Conservation (phyloP, 805 yeast genomes). For the Metschnikowia henanensis region DNA sequence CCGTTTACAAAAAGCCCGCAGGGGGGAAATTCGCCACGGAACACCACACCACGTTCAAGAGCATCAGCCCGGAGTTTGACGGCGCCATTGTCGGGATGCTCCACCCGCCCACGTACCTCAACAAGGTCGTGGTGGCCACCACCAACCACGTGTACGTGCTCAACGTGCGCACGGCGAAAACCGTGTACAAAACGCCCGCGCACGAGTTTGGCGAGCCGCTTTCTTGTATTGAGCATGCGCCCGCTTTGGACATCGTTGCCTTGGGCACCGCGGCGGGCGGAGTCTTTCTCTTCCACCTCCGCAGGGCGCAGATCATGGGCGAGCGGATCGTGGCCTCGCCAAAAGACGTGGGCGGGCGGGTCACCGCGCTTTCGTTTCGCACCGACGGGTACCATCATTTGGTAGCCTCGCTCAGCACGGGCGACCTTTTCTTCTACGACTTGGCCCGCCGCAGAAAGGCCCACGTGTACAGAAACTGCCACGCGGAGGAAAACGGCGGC, state of each 20-base stretch:
- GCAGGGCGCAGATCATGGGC: conserved; percentile 54
- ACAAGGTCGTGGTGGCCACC: conserved; percentile 86
- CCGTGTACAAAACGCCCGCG: conserved; percentile 53
- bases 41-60: conserved; percentile 60
- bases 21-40: conserved; percentile 55
- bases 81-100: conserved; percentile 69
- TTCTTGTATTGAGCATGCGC: conserved; percentile 76
- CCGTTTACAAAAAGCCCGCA: conserved; percentile 52
- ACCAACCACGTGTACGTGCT: conserved; percentile 56
- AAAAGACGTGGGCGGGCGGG: conserved; percentile 36
- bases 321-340: conserved; percentile 49
- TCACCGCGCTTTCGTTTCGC: conserved; percentile 76
- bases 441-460: conserved; percentile 69
- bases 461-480: conserved; percentile 73
- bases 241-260: conserved; percentile 83
- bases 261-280: conserved; percentile 73
- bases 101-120: conserved; percentile 91
- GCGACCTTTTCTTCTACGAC: conserved; percentile 87
- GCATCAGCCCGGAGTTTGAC: conserved; percentile 54
- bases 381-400: conserved; percentile 87
- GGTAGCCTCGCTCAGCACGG: conserved; percentile 74
- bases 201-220: conserved; percentile 53
- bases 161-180: conserved; percentile 77
- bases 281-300: conserved; percentile 64
- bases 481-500: conserved; percentile 74